These are phyloP conservation scores for Magnaporthiopsis incrustans DNA, from an alignment of 2,329 filamentous ascomycete genomes.

Conservation along the genomic window DNA sequence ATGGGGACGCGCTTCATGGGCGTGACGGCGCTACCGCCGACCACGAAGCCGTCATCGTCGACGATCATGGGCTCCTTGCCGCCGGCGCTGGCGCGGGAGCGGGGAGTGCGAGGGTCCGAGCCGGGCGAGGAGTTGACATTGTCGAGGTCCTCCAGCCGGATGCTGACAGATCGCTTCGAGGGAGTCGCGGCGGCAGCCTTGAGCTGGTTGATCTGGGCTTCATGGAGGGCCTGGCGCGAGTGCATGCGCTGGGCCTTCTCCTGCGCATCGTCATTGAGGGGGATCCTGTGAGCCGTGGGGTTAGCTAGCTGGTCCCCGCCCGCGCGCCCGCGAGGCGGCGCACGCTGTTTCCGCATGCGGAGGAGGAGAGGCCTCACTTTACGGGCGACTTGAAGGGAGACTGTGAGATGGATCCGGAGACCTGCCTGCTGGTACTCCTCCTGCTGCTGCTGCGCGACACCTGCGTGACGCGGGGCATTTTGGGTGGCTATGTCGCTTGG, in stretches of 20 bases:
- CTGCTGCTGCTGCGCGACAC: conserved; percentile 38
- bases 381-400: conserved; percentile 51
- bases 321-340: background rate
- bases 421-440: conserved; percentile 29
- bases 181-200: conserved; percentile 66
- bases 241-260: conserved; percentile 86
- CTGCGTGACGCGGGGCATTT: conserved; percentile 52
- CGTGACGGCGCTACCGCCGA: conserved; percentile 71
- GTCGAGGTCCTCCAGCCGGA: conserved; percentile 50
- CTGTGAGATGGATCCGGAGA: conserved; percentile 36
- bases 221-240: conserved; percentile 79
- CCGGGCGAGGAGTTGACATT: conserved; percentile 40
- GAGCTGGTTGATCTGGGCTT: conserved; percentile 87
- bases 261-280: conserved; percentile 88
- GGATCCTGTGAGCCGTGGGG: conserved; percentile 54
- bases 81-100: conserved; percentile 22
- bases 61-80: conserved; percentile 26
- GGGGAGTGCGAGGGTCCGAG: conserved; percentile 50
- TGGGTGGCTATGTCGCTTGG: conserved; percentile 11
- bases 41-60: conserved; percentile 52
- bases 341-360: conserved; percentile 6
- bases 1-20: conserved; percentile 95
- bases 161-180: conserved; percentile 57
- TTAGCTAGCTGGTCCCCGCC: background rate
- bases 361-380: conserved; percentile 35